These are phyloP conservation scores for Globisporangium nunn DNA, from an alignment of 352 stramenopile species.

Conservation along the genomic window DNA sequence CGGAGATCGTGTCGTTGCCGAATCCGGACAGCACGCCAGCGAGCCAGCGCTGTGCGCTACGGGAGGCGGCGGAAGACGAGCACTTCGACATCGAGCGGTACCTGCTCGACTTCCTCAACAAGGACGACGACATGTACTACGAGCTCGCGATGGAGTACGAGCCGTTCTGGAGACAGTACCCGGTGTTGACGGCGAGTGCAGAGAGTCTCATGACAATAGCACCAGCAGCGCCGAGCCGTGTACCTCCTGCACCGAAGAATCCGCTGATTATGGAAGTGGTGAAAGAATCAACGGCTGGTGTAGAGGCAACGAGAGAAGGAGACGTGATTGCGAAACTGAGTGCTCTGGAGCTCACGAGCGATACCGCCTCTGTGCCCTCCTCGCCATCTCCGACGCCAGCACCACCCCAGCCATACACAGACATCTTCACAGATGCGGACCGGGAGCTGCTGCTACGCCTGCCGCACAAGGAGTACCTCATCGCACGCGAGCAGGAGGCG, in stretches of 20 bases:
- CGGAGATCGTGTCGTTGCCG: constrained; percentile 90
- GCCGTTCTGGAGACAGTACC: constrained; percentile 83
- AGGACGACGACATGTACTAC: constrained; percentile 92
- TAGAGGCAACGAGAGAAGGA: neutral
- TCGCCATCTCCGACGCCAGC: constrained; percentile 4
- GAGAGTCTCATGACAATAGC: neutral
- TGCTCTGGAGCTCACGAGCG: constrained; percentile 4
- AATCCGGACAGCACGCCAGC: constrained; percentile 80
- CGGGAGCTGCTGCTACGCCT: constrained; percentile 68
- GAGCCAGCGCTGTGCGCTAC: constrained; percentile 60
- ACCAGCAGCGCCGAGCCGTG: neutral
- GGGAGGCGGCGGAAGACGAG: constrained; percentile 82
- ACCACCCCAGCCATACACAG: neutral
- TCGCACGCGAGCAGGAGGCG: constrained; percentile 43
- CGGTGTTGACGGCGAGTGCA: constrained; percentile 13
- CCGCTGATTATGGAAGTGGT: constrained; percentile 36
- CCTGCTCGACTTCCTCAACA: constrained; percentile 89
- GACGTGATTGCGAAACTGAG: constrained; percentile 1
- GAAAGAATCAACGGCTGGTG: neutral
- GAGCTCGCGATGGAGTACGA: constrained; percentile 82
- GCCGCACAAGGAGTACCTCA: constrained; percentile 76
- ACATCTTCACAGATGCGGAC: constrained; percentile 49
- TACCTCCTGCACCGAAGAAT: neutral
- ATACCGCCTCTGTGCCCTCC: constrained; percentile 1
- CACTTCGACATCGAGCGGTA: constrained; percentile 96